These are phyloP conservation scores for Phytophthora fragariaefolia DNA, from an alignment of 352 stramenopile genomes.

Conservation along the genomic window DNA sequence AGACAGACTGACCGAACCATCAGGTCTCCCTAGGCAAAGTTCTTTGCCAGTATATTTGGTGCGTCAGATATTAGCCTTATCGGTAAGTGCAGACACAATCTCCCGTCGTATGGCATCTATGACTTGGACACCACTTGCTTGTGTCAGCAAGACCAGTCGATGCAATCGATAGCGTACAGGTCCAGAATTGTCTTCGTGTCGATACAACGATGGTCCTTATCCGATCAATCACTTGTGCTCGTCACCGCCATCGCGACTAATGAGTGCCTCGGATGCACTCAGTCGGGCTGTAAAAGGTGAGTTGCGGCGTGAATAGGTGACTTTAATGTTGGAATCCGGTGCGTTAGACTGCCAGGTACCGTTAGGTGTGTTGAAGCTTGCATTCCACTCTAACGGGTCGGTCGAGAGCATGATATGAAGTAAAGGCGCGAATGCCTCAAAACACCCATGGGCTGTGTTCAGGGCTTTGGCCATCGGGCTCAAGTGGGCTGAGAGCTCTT, in stretches of 20 bases:
- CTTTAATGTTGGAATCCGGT: background rate
- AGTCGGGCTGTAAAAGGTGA: background rate
- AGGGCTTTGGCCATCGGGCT: background rate
- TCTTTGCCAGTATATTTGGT: too few relatives aligned
- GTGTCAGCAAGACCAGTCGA: too few relatives aligned
- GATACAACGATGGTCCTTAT: too few relatives aligned
- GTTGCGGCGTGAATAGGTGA: background rate
- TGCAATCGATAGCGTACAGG: too few relatives aligned
- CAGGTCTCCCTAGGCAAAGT: too few relatives aligned
- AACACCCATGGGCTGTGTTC: background rate
- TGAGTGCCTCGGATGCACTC: background rate
- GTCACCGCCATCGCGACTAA: background rate
- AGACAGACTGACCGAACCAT: too few relatives aligned
- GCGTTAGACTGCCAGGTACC: background rate
- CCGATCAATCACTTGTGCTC: too few relatives aligned
- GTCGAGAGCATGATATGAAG: constrained; percentile 2
- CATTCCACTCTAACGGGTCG: background rate
- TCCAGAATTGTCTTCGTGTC: too few relatives aligned
- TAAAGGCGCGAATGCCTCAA: background rate
- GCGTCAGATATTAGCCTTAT: too few relatives aligned
- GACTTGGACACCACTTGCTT: too few relatives aligned
- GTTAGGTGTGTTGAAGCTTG: background rate
- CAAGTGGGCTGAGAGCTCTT: background rate
- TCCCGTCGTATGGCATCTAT: too few relatives aligned
- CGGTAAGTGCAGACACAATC: too few relatives aligned